Percentiles rank a stretch among this genome's conserved stretches.
These are phyloP conservation scores for Candida buenavistaensis DNA, from an alignment of 1,139 yeast species.

Conservation along the genomic window DNA sequence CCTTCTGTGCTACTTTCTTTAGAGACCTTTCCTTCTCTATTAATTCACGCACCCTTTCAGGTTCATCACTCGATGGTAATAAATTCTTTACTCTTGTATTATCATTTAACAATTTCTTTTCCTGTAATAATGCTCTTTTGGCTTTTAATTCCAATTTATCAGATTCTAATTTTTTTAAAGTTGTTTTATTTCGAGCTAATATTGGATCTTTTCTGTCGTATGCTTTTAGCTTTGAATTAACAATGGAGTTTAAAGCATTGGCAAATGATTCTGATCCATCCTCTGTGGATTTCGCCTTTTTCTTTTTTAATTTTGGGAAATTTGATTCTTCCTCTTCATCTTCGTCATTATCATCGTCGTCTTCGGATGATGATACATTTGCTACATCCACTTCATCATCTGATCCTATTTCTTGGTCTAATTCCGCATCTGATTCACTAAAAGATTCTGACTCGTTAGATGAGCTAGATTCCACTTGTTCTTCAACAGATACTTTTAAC, in stretches of 20 bases:
- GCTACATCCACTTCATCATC: conserved; percentile 19
- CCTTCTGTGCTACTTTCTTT: conserved; percentile 87
- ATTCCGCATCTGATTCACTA: conserved; percentile 15
- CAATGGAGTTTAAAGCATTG: conserved; percentile 77
- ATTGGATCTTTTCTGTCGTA: conserved; percentile 89
- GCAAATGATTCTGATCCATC: conserved; percentile 79
- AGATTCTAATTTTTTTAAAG: conserved; percentile 71
- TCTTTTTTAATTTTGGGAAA: conserved; percentile 46
- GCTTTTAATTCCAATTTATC: conserved; percentile 87
- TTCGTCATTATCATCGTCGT: conserved; percentile 23
- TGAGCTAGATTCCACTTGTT: conserved; percentile 2
- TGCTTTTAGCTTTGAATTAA: conserved; percentile 84
- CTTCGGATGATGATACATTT: conserved; percentile 16
- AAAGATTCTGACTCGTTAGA: conserved; percentile 8
- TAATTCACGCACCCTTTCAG: conserved; percentile 50
- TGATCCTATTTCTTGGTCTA: conserved; percentile 12
- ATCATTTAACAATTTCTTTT: conserved; percentile 68
- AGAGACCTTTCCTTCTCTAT: conserved; percentile 71
- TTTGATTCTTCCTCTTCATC: conserved; percentile 36
- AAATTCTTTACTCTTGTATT: conserved; percentile 67
- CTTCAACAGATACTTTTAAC: conserved; percentile 1
- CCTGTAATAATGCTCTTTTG: conserved; percentile 64
- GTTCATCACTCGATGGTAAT: conserved; percentile 47
- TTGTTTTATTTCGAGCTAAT: conserved; percentile 71
- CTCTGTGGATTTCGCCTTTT: conserved; percentile 49